Conservation (phyloP, 2,329 filamentous ascomycete genomes). For the Botryotinia narcissicola region DNA sequence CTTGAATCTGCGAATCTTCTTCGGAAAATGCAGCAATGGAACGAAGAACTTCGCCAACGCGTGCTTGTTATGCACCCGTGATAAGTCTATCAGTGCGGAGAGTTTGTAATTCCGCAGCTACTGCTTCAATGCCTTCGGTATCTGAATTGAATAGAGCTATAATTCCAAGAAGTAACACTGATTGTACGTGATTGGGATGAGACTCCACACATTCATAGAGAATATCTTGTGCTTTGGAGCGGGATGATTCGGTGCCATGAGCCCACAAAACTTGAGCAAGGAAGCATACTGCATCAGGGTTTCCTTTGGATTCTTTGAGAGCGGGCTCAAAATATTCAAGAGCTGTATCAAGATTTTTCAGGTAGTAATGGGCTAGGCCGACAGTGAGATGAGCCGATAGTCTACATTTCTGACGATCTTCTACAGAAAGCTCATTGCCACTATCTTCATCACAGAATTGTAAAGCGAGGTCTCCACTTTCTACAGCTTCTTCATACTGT, state of each 20-base stretch:
- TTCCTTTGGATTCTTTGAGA: slow-evolving; percentile 69
- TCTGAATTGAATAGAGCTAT: slow-evolving; percentile 82
- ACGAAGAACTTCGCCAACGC: slow-evolving; percentile 72
- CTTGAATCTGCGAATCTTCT: slow-evolving; percentile 48
- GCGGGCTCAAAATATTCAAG: slow-evolving; percentile 79
- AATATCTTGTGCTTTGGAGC: slow-evolving; percentile 71
- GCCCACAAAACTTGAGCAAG: slow-evolving; percentile 93
- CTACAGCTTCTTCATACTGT: slow-evolving; percentile 65
- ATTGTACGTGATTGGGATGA: slow-evolving; percentile 71
- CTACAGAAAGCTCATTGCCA: slow-evolving; percentile 61
- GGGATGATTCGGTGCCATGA: slow-evolving; percentile 71
- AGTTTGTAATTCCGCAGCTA: slow-evolving; percentile 70
- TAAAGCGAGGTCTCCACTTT: slow-evolving; percentile 78
- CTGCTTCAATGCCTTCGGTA: slow-evolving; percentile 74
- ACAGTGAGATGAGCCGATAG: slow-evolving; percentile 84
- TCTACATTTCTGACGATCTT: slow-evolving; percentile 66
- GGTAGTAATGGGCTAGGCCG: slow-evolving; percentile 78
- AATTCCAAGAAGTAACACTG: slow-evolving; percentile 76
- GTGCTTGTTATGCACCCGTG: slow-evolving; percentile 60
- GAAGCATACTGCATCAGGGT: slow-evolving; percentile 82
- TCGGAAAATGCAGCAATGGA: slow-evolving; percentile 64
- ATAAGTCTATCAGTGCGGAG: slow-evolving; percentile 68
- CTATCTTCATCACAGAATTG: slow-evolving; percentile 73
- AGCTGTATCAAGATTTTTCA: slow-evolving; percentile 62
- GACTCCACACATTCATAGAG: slow-evolving; percentile 78